Base-by-base conservation (phyloP, 768 basidiomycete genomes). In the Lyophyllum semitale region DNA sequence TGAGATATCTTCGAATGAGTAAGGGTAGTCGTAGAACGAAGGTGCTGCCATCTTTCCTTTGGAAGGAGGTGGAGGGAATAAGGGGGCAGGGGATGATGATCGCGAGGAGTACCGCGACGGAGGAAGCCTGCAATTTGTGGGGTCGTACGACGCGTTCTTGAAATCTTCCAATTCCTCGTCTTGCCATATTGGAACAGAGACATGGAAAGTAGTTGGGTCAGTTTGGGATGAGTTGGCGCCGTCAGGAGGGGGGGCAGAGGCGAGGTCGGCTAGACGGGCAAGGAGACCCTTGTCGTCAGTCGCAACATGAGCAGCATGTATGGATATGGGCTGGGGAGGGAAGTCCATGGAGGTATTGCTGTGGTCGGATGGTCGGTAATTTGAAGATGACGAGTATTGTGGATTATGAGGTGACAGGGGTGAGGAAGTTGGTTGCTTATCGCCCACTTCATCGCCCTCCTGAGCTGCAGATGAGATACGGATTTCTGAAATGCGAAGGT, bases 231-330 rank as follows among this genome's bases (percentile, higher is more conserved):
- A 53, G 18, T 53, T 51, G 12, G 55, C 38, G 30, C 44, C 62
- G 32, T 71, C 70, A 23, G 54, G 43, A 6, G 79, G 79, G n/a
- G 85, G 85, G 18, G 76, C 76, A 56, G 83, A 85, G 32, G 80
- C 83, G 27, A 82, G 58, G 32, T 73, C 73, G 1, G 73, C 78
- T 38, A 87, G 72, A 30, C 75, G 77, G 23, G 81, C 83, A 38
- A 88, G 74, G n/a, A 79, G 58, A 0, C 71, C 64, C 64, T 88
- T 88, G 67, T 88, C 86, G 64, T 88, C 86, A 1, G 78, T 85
- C 17, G 86, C 85, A 44, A 88, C 72, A 63, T 88, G 85, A n/a
- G 81, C 85, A 17, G 70, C 70, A 46, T 70, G 70, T 22, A 66
- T 33, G 13, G 68, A 70, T 22, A 66, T 33, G 13, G 68, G 62